Base-by-base conservation (phyloP, 192 early-diverging fungal genomes). In the Spizellomyces sp. region DNA sequence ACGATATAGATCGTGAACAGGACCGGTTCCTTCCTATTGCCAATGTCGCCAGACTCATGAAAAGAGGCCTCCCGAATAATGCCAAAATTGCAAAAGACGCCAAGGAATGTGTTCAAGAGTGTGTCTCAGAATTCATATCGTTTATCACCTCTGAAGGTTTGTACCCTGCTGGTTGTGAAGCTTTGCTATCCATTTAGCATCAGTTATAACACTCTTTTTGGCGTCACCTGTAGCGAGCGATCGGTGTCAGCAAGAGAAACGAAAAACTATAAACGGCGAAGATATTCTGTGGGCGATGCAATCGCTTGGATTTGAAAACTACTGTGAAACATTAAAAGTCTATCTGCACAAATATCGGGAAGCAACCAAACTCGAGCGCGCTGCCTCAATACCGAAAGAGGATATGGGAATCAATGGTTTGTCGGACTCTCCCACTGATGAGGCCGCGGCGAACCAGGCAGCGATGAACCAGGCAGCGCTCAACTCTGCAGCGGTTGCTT, bases 31-130 rank as follows among this genome's bases (percentile, higher is more conserved):
- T 99, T 45, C 97, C 97, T 21, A 96, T 95, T 62, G 97, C 96
- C 73, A 88, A 86, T 78, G 97, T 99, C 22, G 92, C 95, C 6
- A 83, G 97, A 55, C 95, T 99, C 58, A 99, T 99, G 95, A 99
- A 99, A 79, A 83, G 90, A 57, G 93, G 94, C 9, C 83, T 99
- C 43, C 97, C 97, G 0, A 94, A 95, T 42, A 99, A 96, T 78
- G 95, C 95, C 43, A 99, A 99, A 72, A 95, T 99, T 62, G 94
- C 96, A 22, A 98, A 98, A 71, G 97, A 99, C 61, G 96, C 97
- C 48, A 99, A 99, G 72, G 95, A 95, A 64, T 93, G 92, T 58
- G 89, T 96, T 0, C 92, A 95, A 81, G 96, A 99, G 75, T 99
- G 96, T 76, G 97, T 97, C 6, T 95, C 93, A 15, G 97, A 99